A percentile compares a stretch with the other conserved stretches of the same genome.
phyloP scores from a whole-genome alignment of 495 filamentous ascomycete genomes.

The Neurospora sp. region DNA sequence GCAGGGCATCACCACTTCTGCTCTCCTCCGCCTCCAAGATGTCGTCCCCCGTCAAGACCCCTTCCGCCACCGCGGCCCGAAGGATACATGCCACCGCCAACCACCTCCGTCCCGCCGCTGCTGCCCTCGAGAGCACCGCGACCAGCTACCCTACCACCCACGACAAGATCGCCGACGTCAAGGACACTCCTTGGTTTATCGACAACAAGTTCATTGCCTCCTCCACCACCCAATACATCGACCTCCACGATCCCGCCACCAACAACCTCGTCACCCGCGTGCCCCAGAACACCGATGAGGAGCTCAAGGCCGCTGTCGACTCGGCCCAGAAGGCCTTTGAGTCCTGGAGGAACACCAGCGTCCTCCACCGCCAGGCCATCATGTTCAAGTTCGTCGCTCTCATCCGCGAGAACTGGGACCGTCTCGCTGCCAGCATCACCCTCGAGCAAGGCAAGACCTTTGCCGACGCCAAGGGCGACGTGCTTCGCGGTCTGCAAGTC shows the following conservation, averaged over 20 bases:
- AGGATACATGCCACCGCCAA: conserved; percentile 52
- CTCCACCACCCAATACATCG: conserved; percentile 71
- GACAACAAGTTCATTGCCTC: conserved; percentile 83
- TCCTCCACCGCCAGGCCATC: conserved; percentile 83
- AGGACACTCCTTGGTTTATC: conserved; percentile 82
- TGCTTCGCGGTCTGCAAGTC: conserved; percentile 90
- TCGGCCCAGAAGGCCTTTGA: conserved; percentile 87
- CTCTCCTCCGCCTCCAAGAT: conserved; percentile 20
- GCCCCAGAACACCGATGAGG: conserved; percentile 83
- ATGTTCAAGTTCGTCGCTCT: conserved; percentile 92
- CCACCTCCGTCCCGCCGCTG: conserved; percentile 38
- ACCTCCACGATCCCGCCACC: conserved; percentile 89
- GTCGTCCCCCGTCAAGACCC: conserved; percentile 21
- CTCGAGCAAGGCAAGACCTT: conserved; percentile 98
- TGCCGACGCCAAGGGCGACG: conserved; percentile 89
- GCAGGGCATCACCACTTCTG: conserved; percentile 8
- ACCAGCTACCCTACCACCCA: conserved; percentile 74
- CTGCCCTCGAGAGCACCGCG: conserved; percentile 48
- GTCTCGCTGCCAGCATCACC: conserved; percentile 88
- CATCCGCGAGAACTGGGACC: conserved; percentile 92
- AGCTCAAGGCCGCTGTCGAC: conserved; percentile 77
- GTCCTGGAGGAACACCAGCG: conserved; percentile 70
- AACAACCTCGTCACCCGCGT: conserved; percentile 98
- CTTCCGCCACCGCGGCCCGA: conserved; percentile 20
- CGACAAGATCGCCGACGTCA: conserved; percentile 59